Evolutionary conservation across 495 filamentous ascomycete species (phyloP).

Genomic region (Aspergillus affinis): DNA sequence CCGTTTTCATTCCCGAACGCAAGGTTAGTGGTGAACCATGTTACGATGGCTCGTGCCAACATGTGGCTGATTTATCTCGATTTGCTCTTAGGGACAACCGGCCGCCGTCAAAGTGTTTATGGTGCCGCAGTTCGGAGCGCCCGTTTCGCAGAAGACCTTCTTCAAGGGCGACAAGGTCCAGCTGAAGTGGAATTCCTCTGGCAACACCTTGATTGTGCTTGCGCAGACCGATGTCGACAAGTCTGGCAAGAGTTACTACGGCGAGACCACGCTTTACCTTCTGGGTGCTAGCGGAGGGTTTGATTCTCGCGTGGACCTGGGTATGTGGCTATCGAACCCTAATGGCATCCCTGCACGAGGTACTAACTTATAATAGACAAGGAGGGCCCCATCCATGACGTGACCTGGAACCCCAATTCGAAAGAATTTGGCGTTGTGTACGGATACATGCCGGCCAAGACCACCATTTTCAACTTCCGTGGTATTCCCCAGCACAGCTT

Average conservation of each 20-base stretch:
- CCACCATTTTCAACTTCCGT: constrained; percentile 89
- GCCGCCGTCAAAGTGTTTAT: constrained; percentile 92
- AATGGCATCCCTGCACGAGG: neutral
- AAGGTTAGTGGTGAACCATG: constrained; percentile 58
- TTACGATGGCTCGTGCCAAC: constrained; percentile 1
- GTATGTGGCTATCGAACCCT: constrained; percentile 36
- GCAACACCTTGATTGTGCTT: constrained; percentile 88
- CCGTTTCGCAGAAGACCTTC: constrained; percentile 96
- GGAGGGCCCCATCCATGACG: constrained; percentile 97
- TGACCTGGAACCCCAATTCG: constrained; percentile 95
- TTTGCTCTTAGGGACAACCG: constrained; percentile 68
- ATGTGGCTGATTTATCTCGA: constrained; percentile 11
- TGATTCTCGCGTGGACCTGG: constrained; percentile 84
- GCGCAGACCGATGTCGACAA: constrained; percentile 98
- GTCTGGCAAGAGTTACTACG: constrained; percentile 97
- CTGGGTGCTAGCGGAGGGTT: constrained; percentile 88
- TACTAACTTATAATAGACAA: constrained; percentile 63
- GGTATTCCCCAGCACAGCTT: constrained; percentile 80
- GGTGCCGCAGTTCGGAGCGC: constrained; percentile 74
- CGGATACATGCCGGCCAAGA: constrained; percentile 97
- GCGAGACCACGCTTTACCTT: constrained; percentile 95
- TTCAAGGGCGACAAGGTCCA: constrained; percentile 99
- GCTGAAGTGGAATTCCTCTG: constrained; percentile 92
- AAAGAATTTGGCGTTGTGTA: constrained; percentile 97
- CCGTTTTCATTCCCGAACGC: constrained; percentile 90